Evolutionary conservation across 139 green algal species (phyloP), one percentile per base, ranked within the genome.

Genomic region (Dunaliella primolecta): DNA sequence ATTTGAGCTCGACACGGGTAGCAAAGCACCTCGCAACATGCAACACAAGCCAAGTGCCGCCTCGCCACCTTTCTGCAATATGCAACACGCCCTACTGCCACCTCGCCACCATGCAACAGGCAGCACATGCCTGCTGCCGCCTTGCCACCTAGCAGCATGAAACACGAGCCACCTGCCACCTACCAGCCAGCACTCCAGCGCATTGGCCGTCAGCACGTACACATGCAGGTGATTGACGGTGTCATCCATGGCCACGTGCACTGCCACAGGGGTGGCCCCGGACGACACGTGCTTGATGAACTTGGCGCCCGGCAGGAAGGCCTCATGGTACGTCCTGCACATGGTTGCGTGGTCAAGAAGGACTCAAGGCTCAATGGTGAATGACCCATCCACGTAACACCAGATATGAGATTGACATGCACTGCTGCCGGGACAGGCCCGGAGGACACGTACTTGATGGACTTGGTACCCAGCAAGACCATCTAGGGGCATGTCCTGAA

Each of bases 181-280:
- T 80, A 91, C 88, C 88, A 84, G 71, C 88, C 88, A 91, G 70
- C 85, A 86, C 36, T 91, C 88, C n/a, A 91, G 46, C 2, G 71
- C 55, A 2, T 80, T 75, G 1, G 57, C 83, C 29, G 85, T 89
- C 80, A 91, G 75, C 56, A 89, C 36, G 35, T 85, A 72, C 80
- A 91, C 35, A 15, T 83, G 80, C 29, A 85, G 84, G 30, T 86
- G 85, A 27, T 2, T 38, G 29, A 75, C 23, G 32, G 37, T 46
- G 56, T 74, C 75, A 30, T 75, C 25, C 0, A 57, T 1, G 0
- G 36, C 78, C 38, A 88, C 34, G 72, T 84, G 74, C 78, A 91
- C 34, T 23, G 33, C 56, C 27, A 81, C 11, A 21, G 84, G 84
- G 24, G 87, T 83, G 30, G 34, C 29, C 0, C 84, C 80, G 24